Base-by-base conservation (phyloP, 805 yeast genomes). In the Torulaspora delbrueckii region DNA sequence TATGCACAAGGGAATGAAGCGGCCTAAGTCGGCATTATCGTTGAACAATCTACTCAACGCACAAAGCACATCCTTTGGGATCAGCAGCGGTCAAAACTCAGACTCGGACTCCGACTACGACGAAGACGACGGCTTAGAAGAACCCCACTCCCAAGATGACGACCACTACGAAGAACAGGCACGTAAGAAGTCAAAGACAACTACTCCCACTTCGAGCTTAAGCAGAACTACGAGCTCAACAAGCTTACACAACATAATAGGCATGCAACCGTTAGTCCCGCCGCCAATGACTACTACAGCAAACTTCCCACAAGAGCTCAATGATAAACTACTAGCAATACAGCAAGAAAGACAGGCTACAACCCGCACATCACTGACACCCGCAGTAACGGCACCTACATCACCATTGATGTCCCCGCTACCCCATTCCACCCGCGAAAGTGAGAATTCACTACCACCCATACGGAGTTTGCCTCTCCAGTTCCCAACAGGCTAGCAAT, bases 381-480 rank as follows among this genome's bases (percentile, higher is more conserved):
- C 43, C 24, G 37, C 33, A 2, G 37, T 34, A 12, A 39, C 40
- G 26, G 50, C 50, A 8, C 49, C 49, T 8, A 36, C 45, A 8
- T 47, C 48, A 10, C 52, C 42, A 44, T 47, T n/a, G 45, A 46
- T 24, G 40, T 45, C 28, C 13, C 45, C 37, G 35, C 42, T 36
- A 45, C 43, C 34, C 45, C 48, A 22, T 12, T 37, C 34, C 14
- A 16, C n/a, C 42, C 34, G 30, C 19, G 38, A 36, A 27, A 38
- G 44, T 45, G 32, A 37, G 19, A 46, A 45, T 18, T 43, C 53
- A 10, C 48, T 63, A 27, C 67, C 67, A 25, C 64, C 67, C 18
- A 51, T 63, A 25, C 54, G 67, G 47, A 62, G 65, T 52, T 48
- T 63, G 44, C 65, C 59, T 38, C 34, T 63, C 14, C 65, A 55